Conservation (phyloP, 345 rosid species). For the Corchorus capsularis region DNA sequence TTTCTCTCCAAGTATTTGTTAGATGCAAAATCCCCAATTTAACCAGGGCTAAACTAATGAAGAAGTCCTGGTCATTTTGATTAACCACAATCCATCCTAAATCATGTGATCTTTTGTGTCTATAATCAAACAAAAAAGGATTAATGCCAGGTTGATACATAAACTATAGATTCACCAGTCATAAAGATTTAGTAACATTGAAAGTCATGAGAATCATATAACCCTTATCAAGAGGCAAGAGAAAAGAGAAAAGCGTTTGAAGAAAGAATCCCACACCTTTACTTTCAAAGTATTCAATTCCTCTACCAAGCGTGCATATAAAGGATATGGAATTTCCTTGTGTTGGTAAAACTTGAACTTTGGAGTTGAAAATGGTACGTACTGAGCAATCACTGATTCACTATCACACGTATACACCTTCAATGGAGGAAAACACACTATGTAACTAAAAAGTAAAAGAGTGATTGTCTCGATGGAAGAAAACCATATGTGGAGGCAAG, state of each 20-base stretch:
- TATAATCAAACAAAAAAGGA: background rate
- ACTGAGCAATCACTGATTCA: constrained; percentile 62
- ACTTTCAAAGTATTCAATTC: constrained; percentile 37
- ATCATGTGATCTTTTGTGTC: background rate
- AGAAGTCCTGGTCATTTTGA: no score
- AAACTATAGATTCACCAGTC: background rate
- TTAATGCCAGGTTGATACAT: background rate
- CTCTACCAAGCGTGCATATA: constrained; percentile 25
- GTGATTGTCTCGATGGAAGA: no score
- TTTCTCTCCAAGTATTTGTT: background rate
- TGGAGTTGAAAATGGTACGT: constrained; percentile 61
- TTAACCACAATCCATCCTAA: no score
- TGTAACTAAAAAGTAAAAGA: background rate
- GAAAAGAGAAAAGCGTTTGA: no score
- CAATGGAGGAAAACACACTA: constrained; percentile 21
- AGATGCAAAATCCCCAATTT: background rate
- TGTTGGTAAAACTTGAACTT: constrained; percentile 53
- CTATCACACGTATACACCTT: constrained; percentile 74
- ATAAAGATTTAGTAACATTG: background rate
- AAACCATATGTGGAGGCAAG: background rate
- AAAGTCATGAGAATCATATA: background rate
- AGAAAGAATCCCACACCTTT: constrained; percentile 44
- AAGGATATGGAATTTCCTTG: constrained; percentile 31
- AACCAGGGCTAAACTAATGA: background rate
- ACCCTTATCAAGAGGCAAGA: background rate